These are phyloP conservation scores for Emmonsiellopsis sp. DNA, from an alignment of 2,329 filamentous ascomycete genomes.

Conservation along the genomic window DNA sequence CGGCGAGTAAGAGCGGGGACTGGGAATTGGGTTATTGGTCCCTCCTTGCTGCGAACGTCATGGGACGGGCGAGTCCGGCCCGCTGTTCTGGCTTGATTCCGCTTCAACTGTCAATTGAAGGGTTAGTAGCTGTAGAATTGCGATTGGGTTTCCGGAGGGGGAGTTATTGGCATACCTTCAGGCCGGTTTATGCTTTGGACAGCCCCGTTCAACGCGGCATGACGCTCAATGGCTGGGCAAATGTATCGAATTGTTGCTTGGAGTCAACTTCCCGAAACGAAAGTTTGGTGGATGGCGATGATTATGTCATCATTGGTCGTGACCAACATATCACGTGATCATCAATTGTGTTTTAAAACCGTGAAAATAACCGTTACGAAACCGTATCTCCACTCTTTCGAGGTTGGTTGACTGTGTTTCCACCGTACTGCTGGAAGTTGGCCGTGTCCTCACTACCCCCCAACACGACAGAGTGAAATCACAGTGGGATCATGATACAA, in stretches of 20 bases:
- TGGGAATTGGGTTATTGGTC: conserved; percentile 1
- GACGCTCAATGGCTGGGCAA: conserved; percentile 11
- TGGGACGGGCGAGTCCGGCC: background rate
- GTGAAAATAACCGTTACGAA: too few species aligned
- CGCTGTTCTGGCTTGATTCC: background rate
- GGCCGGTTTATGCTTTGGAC: background rate
- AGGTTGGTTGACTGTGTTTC: too few species aligned
- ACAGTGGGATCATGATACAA: too few species aligned
- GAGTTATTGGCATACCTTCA: background rate
- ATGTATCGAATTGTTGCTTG: background rate
- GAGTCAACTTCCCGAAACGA: background rate
- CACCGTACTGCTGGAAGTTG: too few species aligned
- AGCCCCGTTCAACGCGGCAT: conserved; percentile 5
- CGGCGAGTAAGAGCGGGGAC: conserved; percentile 8
- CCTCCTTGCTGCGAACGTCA: background rate
- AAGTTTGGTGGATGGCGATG: background rate
- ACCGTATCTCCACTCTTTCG: too few species aligned
- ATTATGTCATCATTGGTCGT: background rate
- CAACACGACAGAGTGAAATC: too few species aligned
- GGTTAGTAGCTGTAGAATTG: background rate
- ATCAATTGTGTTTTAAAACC: too few species aligned
- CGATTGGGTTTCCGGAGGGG: background rate
- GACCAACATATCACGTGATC: too few species aligned
- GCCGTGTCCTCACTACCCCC: too few species aligned
- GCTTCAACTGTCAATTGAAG: background rate